phyloP scores from a whole-genome alignment of 805 yeast genomes.

The Lipomyces orientalis region DNA sequence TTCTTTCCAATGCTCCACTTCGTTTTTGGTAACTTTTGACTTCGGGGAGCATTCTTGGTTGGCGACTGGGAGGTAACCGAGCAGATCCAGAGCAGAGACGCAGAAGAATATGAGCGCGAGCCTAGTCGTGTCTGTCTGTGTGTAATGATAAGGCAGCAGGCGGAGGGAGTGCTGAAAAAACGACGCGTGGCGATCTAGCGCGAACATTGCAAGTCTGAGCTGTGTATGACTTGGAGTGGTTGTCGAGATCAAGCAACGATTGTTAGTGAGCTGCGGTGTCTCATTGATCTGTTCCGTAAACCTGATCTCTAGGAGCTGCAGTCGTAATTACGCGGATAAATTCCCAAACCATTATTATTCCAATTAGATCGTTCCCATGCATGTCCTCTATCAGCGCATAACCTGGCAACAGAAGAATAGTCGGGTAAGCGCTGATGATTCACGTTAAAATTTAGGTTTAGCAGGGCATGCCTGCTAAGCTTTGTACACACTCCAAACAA shows the following conservation, averaged over 20 bases:
- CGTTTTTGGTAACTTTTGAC: constrained; percentile 42
- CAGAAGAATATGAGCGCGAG: constrained; percentile 75
- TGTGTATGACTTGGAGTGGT: too few species aligned
- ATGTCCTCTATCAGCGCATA: too few species aligned
- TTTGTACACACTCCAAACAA: too few species aligned
- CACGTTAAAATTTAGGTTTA: too few species aligned
- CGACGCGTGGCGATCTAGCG: constrained; percentile 22
- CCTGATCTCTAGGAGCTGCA: background rate
- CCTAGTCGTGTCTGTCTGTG: constrained; percentile 71
- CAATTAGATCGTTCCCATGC: too few species aligned
- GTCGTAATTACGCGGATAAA: background rate
- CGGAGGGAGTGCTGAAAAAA: constrained; percentile 60
- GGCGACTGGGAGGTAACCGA: constrained; percentile 41
- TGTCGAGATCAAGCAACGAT: too few species aligned
- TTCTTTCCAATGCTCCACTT: constrained; percentile 46
- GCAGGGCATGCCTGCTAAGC: too few species aligned
- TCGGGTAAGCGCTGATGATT: background rate
- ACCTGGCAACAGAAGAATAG: background rate
- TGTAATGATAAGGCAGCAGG: constrained; percentile 60
- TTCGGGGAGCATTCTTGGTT: constrained; percentile 27
- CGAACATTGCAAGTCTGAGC: background rate
- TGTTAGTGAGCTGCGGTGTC: too few species aligned
- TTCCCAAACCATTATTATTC: background rate
- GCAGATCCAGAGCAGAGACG: constrained; percentile 61
- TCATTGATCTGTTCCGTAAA: background rate